These are phyloP conservation scores for Vitis labrusca DNA, from an alignment of 164 flowering plant species.

Conservation along the genomic window DNA sequence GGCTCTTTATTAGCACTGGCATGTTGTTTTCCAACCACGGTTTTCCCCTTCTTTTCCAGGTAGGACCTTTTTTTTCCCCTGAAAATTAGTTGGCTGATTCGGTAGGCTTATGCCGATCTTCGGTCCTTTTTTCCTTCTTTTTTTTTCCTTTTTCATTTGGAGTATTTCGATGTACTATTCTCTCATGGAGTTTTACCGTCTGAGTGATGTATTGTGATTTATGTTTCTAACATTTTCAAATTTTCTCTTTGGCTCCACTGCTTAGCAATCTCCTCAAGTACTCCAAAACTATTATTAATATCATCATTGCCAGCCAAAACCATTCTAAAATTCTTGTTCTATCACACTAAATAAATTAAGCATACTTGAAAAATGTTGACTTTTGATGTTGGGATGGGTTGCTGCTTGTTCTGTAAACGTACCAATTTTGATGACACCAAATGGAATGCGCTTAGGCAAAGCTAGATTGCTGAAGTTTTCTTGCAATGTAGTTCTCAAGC, in stretches of 20 bases:
- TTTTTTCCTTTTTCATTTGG: slow-evolving; percentile 20
- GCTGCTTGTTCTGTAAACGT: too few species aligned
- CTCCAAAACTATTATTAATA: slow-evolving; percentile 26
- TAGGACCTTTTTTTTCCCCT: not conserved
- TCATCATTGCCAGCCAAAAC: slow-evolving; percentile 27
- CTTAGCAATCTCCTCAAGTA: not conserved
- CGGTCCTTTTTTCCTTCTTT: too few species aligned
- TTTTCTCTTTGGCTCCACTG: not conserved
- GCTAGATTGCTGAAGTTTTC: too few species aligned
- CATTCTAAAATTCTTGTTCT: not conserved
- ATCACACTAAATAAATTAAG: too few species aligned
- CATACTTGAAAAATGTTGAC: too few species aligned
- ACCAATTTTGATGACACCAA: too few species aligned
- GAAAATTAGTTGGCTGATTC: slow-evolving; percentile 19
- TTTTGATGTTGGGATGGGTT: too few species aligned
- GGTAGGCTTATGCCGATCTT: slow-evolving; percentile 13
- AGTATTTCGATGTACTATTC: slow-evolving; percentile 22
- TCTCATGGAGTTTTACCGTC: slow-evolving; percentile 2
- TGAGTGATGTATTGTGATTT: slow-evolving; percentile 19
- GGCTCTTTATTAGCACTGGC: slow-evolving; percentile 3
- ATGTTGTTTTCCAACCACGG: slow-evolving; percentile 6
- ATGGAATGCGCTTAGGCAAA: too few species aligned
- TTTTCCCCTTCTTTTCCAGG: slow-evolving; percentile 3
- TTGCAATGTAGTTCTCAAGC: too few species aligned
- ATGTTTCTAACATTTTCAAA: not conserved